Evolutionary conservation across 2,329 filamentous ascomycete genomes (phyloP).

Genomic region (Fusarium devonianum): DNA sequence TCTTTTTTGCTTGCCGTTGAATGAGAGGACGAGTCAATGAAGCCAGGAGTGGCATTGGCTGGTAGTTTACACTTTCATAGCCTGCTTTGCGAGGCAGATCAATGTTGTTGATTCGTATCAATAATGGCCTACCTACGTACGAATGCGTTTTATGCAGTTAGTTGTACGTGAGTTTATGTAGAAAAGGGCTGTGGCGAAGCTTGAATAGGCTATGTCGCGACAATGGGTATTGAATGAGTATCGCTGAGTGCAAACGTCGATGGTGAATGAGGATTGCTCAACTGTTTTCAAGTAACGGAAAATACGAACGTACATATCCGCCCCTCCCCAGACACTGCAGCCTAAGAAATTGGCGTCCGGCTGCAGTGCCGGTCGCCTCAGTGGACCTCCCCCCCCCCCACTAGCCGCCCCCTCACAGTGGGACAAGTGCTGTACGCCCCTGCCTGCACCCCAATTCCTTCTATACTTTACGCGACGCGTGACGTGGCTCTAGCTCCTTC

Average conservation of each 20-base stretch:
- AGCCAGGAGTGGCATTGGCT: background rate
- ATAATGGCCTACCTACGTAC: background rate
- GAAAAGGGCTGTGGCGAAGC: too few relatives aligned
- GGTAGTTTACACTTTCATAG: conserved; percentile 3
- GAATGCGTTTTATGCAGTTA: background rate
- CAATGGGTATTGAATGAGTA: too few relatives aligned
- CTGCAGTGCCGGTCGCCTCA: background rate
- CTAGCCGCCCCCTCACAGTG: background rate
- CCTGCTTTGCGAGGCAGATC: conserved; percentile 4
- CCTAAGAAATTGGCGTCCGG: too few relatives aligned
- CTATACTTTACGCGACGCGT: conserved; percentile 20
- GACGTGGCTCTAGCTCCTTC: conserved; percentile 32
- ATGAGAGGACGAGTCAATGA: conserved; percentile 5
- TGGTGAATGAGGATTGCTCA: too few relatives aligned
- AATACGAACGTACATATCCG: background rate
- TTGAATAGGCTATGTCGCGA: too few relatives aligned
- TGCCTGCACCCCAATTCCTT: background rate
- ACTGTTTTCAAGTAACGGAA: too few relatives aligned
- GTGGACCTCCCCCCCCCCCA: background rate
- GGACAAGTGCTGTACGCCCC: conserved; percentile 2
- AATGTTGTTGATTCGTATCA: too few relatives aligned
- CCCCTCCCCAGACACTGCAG: background rate
- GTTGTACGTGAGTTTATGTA: background rate
- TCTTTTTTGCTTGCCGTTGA: conserved; percentile 6
- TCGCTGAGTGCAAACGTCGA: too few relatives aligned